These are phyloP conservation scores for Beverwykella pulmonaria DNA, from an alignment of 495 filamentous ascomycete species.

Conservation along the genomic window DNA sequence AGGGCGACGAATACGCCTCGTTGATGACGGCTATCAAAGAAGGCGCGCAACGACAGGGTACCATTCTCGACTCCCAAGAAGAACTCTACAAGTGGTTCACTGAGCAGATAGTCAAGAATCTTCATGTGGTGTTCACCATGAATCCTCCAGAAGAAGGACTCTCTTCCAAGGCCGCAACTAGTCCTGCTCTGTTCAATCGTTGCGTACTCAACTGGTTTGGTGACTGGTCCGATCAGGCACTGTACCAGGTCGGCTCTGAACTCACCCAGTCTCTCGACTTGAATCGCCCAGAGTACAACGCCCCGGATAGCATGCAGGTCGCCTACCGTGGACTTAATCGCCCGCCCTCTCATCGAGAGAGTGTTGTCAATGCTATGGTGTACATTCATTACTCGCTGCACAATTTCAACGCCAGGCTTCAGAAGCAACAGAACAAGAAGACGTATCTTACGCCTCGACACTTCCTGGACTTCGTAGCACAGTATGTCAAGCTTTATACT, in stretches of 20 bases:
- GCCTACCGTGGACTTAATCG: conserved; percentile 83
- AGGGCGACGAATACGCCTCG: conserved; percentile 93
- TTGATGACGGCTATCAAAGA: conserved; percentile 99
- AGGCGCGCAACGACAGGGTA: conserved; percentile 92
- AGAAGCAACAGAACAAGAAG: conserved; percentile 84
- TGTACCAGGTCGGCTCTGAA: conserved; percentile 97
- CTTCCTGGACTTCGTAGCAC: conserved; percentile 96
- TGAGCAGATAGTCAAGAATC: conserved; percentile 96
- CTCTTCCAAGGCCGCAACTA: conserved; percentile 93
- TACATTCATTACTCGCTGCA: conserved; percentile 95
- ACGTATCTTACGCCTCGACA: conserved; percentile 95
- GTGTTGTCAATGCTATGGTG: conserved; percentile 96
- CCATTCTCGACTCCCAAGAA: conserved; percentile 94
- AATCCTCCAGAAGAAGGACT: conserved; percentile 97
- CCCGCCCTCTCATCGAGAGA: conserved; percentile 84
- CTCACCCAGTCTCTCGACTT: conserved; percentile 94
- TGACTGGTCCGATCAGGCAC: conserved; percentile 98
- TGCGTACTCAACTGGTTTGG: conserved; percentile 99
- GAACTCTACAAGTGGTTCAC: conserved; percentile 99
- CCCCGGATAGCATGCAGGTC: conserved; percentile 90
- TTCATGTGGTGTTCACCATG: conserved; percentile 99
- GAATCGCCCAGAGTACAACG: conserved; percentile 77
- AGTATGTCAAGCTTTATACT: conserved; percentile 96
- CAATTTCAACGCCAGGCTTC: conserved; percentile 82
- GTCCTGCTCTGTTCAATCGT: conserved; percentile 96